Evolutionary conservation across 768 basidiomycete genomes (phyloP).

Genomic region (Suillus sp.): DNA sequence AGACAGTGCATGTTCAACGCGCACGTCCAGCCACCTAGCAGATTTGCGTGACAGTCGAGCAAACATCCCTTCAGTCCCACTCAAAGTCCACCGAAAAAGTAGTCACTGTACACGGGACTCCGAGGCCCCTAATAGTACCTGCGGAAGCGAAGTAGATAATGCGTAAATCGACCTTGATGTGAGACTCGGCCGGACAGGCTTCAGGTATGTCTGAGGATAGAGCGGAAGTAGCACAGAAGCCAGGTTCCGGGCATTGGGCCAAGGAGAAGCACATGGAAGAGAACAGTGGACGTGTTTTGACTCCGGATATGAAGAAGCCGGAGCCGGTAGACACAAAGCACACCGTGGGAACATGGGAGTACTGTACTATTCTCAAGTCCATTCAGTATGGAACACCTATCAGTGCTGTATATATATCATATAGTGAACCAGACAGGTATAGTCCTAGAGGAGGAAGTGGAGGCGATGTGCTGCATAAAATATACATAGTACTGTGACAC

Average conservation of each 20-base stretch:
- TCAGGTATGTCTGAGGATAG: background rate
- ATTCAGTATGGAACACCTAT: background rate
- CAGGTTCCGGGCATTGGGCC: background rate
- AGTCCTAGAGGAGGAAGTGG: background rate
- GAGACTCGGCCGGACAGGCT: background rate
- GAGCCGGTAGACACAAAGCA: slow-evolving; percentile 16
- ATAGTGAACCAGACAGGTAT: background rate
- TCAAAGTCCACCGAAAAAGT: background rate
- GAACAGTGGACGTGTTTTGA: background rate
- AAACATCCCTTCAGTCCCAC: slow-evolving; percentile 12
- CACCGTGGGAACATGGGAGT: background rate
- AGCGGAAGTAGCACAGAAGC: slow-evolving; percentile 1
- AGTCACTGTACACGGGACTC: background rate
- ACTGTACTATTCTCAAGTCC: background rate
- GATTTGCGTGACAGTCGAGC: slow-evolving; percentile 16
- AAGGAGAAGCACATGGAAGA: slow-evolving; percentile 1
- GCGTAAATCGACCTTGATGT: background rate
- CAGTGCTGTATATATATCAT: background rate
- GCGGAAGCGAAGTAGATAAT: background rate
- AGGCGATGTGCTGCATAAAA: background rate
- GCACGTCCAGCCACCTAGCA: slow-evolving; percentile 16
- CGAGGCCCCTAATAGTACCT: background rate
- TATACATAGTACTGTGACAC: background rate
- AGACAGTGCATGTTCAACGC: slow-evolving; percentile 13
- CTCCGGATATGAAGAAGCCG: slow-evolving; percentile 7